Evolutionary conservation across 73 alveolate species (phyloP).

Genomic region (Symbiodinium pilosum): DNA sequence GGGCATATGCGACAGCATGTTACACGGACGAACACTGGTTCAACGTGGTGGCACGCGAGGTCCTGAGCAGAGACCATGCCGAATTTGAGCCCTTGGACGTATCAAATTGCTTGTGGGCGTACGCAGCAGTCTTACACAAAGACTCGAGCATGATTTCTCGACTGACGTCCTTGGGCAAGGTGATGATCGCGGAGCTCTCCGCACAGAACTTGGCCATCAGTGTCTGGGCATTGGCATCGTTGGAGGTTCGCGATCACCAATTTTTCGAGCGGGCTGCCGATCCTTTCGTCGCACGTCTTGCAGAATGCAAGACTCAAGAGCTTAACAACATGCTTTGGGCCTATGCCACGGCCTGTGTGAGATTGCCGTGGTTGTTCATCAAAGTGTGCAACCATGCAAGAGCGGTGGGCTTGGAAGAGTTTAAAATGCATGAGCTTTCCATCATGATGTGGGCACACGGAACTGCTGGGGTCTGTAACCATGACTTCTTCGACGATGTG

Average conservation of each 20-base stretch:
- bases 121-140: constrained; percentile 44
- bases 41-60: constrained; percentile 40
- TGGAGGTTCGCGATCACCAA: constrained; percentile 29
- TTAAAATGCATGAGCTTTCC: constrained; percentile 79
- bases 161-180: constrained; percentile 39
- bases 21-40: constrained; percentile 40
- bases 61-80: not conserved
- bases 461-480: constrained; percentile 86
- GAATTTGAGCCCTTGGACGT: constrained; percentile 71
- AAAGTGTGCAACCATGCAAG: constrained; percentile 42
- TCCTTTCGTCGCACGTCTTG: constrained; percentile 31
- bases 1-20: constrained; percentile 84
- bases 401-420: constrained; percentile 54
- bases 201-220: constrained; percentile 72
- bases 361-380: constrained; percentile 82
- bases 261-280: constrained; percentile 75
- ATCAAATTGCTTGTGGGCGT: constrained; percentile 82
- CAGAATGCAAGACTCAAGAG: constrained; percentile 87
- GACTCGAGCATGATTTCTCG: constrained; percentile 4
- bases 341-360: constrained; percentile 42
- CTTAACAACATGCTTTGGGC: constrained; percentile 83
- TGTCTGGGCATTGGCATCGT: constrained; percentile 57
- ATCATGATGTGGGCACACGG: constrained; percentile 92
- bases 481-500: constrained; percentile 48
- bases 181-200: constrained; percentile 18